Conservation (phyloP, 805 yeast species). For the Suhomyces faveliae region DNA sequence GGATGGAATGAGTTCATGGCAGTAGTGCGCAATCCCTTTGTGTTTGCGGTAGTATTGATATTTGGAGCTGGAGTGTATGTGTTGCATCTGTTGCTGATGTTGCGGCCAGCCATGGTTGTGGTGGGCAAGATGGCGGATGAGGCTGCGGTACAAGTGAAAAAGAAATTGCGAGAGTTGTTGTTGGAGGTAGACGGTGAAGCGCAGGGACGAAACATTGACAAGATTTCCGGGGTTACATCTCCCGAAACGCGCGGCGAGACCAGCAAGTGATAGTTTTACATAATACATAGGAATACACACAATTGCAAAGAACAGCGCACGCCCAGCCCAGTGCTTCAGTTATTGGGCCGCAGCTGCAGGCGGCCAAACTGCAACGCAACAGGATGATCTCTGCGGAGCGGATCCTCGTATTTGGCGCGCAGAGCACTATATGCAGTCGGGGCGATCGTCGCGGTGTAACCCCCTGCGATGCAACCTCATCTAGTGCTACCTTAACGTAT, state of each 20-base stretch:
- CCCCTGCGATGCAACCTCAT: constrained; percentile 1
- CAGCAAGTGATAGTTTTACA: neutral
- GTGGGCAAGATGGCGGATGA: constrained; percentile 58
- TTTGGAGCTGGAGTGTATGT: constrained; percentile 61
- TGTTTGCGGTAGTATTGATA: constrained; percentile 61
- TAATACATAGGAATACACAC: neutral
- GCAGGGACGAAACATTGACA: constrained; percentile 1
- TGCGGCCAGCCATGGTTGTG: constrained; percentile 71
- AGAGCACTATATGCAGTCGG: neutral
- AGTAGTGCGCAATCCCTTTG: constrained; percentile 80
- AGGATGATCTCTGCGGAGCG: too few relatives aligned
- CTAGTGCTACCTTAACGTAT: neutral
- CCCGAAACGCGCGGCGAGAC: neutral
- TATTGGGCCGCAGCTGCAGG: neutral
- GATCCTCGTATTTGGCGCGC: neutral
- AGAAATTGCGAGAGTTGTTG: constrained; percentile 57
- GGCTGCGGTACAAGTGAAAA: constrained; percentile 55
- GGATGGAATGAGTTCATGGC: constrained; percentile 98
- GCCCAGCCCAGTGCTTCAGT: neutral
- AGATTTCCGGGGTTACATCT: constrained; percentile 1
- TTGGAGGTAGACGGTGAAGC: constrained; percentile 30
- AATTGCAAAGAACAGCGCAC: neutral
- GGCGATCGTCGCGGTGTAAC: neutral
- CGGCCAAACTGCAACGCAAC: neutral
- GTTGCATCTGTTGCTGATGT: constrained; percentile 65